Conservation (phyloP, 2,329 filamentous ascomycete species). For the Emergomyces pasteurianus region DNA sequence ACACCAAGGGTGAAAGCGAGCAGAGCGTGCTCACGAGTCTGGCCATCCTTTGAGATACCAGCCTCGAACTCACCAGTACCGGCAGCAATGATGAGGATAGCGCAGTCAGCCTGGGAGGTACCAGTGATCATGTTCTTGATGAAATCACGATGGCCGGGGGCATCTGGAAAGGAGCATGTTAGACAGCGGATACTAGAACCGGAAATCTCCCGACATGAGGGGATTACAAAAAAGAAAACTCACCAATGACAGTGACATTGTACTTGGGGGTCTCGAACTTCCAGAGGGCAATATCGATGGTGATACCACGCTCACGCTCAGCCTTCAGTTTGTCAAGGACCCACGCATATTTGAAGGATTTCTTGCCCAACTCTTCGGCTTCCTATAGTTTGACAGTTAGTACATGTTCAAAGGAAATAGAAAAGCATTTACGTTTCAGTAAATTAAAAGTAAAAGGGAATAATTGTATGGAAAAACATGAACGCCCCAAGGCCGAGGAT, state of each 20-base stretch:
- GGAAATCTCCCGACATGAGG: background rate
- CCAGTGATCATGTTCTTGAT: conserved; percentile 99
- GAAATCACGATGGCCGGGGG: conserved; percentile 99
- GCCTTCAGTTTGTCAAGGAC: conserved; percentile 99
- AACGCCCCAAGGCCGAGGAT: background rate
- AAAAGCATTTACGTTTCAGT: background rate
- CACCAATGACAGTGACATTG: conserved; percentile 95
- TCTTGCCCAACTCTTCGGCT: conserved; percentile 98
- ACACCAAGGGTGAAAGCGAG: conserved; percentile 99
- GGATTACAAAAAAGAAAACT: conserved; percentile 21
- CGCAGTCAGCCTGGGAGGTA: conserved; percentile 99
- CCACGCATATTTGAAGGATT: conserved; percentile 99
- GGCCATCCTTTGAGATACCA: conserved; percentile 99
- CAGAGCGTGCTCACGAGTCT: conserved; percentile 99
- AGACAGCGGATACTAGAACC: conserved; percentile 4
- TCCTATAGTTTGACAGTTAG: conserved; percentile 48
- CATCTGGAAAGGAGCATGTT: conserved; percentile 45
- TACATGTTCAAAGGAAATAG: background rate
- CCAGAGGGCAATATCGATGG: conserved; percentile 99
- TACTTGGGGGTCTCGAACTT: conserved; percentile 99
- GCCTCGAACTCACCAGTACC: conserved; percentile 99
- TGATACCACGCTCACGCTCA: conserved; percentile 99
- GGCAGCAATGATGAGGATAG: conserved; percentile 98
- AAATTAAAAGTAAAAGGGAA: background rate
- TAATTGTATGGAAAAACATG: too few species aligned